A percentile compares a stretch with the other conserved stretches of the same genome.
These are phyloP conservation scores for Musa acuminata DNA, from an alignment of 176 grass and related monocot genomes.

Conservation along the genomic window DNA sequence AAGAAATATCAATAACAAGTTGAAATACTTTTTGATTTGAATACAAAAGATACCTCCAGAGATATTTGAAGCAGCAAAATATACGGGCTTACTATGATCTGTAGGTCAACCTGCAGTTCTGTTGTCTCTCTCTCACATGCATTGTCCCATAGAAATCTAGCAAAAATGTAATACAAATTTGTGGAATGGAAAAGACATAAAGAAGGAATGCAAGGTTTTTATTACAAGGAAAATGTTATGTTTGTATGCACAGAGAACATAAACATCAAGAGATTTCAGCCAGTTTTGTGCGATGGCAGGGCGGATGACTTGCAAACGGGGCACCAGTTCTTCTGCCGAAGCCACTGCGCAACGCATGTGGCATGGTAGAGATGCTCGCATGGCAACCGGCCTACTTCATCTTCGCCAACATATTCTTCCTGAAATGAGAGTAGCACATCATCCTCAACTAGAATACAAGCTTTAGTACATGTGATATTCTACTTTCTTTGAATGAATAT, in stretches of 20 bases:
- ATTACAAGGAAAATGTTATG: not conserved
- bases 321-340: slow-evolving; percentile 76
- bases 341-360: slow-evolving; percentile 61
- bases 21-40: too few relatives aligned
- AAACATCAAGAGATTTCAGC: not conserved
- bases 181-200: not conserved
- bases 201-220: not conserved
- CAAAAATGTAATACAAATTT: not conserved
- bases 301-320: slow-evolving; percentile 52
- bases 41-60: too few relatives aligned
- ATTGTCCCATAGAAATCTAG: not conserved
- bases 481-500: too few relatives aligned
- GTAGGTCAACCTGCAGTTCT: too few relatives aligned
- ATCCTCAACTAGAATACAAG: not conserved
- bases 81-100: too few relatives aligned
- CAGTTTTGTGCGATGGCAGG: not conserved
- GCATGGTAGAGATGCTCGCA: slow-evolving; percentile 72
- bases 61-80: too few relatives aligned
- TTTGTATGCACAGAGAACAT: not conserved
- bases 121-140: not conserved
- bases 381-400: slow-evolving; percentile 50
- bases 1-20: too few relatives aligned
- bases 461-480: not conserved
- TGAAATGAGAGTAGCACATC: slow-evolving; percentile 9
- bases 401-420: slow-evolving; percentile 54